These are phyloP conservation scores for Nowakowskiella sp. DNA, from an alignment of 192 early-diverging fungal genomes.

Conservation along the genomic window DNA sequence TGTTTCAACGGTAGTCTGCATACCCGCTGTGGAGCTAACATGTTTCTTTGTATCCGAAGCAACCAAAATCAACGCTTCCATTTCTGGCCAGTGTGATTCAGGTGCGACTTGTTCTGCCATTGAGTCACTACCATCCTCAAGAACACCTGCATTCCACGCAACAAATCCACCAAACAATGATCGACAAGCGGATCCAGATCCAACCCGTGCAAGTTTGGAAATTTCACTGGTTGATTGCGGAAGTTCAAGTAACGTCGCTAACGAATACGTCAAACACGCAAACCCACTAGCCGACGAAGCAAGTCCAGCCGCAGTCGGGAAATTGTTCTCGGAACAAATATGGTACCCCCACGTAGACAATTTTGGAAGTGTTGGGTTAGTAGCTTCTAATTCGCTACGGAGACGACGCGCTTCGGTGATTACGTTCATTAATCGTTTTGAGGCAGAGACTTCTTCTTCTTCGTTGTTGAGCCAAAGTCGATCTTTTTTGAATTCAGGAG, in stretches of 20 bases:
- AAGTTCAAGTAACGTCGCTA: slow-evolving; percentile 68
- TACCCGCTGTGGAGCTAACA: slow-evolving; percentile 84
- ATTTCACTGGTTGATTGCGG: slow-evolving; percentile 63
- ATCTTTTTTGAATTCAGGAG: slow-evolving; percentile 53
- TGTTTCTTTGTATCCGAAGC: slow-evolving; percentile 90
- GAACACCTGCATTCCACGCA: slow-evolving; percentile 87
- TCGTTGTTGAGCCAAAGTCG: slow-evolving; percentile 94
- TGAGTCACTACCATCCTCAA: slow-evolving; percentile 69
- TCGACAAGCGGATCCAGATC: slow-evolving; percentile 95
- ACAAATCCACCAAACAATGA: slow-evolving; percentile 97
- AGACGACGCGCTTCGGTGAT: slow-evolving; percentile 66
- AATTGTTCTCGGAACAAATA: slow-evolving; percentile 97
- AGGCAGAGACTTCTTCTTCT: slow-evolving; percentile 71
- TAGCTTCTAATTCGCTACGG: slow-evolving; percentile 38
- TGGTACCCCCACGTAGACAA: slow-evolving; percentile 67
- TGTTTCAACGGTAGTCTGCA: slow-evolving; percentile 95
- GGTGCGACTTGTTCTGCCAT: slow-evolving; percentile 86
- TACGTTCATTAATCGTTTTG: slow-evolving; percentile 78
- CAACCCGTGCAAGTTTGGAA: slow-evolving; percentile 84
- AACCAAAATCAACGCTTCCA: slow-evolving; percentile 91
- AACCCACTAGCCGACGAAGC: slow-evolving; percentile 96
- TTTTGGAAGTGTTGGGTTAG: slow-evolving; percentile 30
- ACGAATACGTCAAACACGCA: slow-evolving; percentile 81
- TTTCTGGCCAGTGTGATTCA: slow-evolving; percentile 89
- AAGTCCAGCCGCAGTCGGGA: slow-evolving; percentile 97